Evolutionary conservation across 345 rosid genomes (phyloP).

Genomic region (Pistacia vera): DNA sequence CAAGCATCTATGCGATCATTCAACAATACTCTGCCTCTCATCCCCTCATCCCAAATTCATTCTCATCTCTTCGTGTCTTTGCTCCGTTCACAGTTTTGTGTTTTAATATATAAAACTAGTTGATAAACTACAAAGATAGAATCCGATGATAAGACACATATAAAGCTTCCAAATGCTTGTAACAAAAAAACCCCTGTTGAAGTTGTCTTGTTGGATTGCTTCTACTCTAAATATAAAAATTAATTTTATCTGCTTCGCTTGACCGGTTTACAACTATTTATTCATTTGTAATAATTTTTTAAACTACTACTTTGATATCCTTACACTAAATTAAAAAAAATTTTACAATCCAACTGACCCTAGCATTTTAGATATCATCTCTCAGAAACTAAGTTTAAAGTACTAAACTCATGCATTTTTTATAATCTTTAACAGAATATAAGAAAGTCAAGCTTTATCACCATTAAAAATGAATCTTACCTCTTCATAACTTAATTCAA

Average conservation of each 20-base stretch:
- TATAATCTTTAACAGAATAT: neutral
- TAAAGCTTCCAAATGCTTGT: constrained; percentile 12
- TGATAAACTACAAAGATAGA: constrained; percentile 9
- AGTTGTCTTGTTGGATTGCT: constrained; percentile 6
- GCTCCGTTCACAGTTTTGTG: constrained; percentile 8
- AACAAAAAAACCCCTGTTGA: constrained; percentile 15
- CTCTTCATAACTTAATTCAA: constrained; percentile 8
- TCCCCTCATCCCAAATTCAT: constrained; percentile 25
- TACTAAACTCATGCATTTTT: neutral
- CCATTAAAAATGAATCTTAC: neutral
- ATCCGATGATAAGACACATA: constrained; percentile 12
- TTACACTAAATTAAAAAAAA: too few relatives aligned
- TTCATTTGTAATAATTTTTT: neutral
- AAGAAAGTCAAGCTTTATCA: neutral
- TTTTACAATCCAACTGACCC: neutral
- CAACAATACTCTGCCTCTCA: neutral
- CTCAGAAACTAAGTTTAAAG: neutral
- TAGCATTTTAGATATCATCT: neutral
- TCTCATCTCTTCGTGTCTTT: constrained; percentile 12
- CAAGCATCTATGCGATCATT: too few relatives aligned
- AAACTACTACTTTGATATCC: constrained; percentile 13
- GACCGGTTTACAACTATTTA: constrained; percentile 6
- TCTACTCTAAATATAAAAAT: neutral
- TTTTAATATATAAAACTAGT: neutral
- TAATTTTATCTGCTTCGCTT: neutral